phyloP scores from a whole-genome alignment of 2,329 filamentous ascomycete species.

The Metarhizium album region DNA sequence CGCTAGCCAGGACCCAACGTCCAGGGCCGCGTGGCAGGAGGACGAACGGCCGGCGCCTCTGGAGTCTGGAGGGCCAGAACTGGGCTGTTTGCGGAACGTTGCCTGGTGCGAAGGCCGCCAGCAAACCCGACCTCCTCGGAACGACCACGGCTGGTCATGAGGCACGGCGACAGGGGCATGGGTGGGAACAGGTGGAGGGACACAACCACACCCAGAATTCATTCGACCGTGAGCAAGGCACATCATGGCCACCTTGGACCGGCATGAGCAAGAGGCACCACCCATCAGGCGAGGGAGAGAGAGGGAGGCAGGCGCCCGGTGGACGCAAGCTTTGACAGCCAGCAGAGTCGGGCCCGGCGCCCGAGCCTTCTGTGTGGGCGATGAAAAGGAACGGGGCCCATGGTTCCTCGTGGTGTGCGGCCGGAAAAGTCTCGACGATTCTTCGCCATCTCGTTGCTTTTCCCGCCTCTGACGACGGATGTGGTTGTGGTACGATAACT shows the following conservation, averaged over 20 bases:
- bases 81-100: background rate
- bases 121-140: background rate
- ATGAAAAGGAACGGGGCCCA: background rate
- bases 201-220: background rate
- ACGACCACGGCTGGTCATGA: background rate
- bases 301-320: background rate
- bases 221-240: background rate
- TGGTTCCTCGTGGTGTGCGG: background rate
- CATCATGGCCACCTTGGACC: background rate
- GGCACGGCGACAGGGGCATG: background rate
- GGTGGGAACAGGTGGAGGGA: background rate
- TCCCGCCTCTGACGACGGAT: background rate
- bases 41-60: background rate
- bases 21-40: background rate
- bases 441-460: background rate
- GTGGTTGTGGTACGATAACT: background rate
- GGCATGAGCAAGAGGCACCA: background rate
- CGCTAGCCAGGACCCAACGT: background rate
- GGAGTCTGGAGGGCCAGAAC: background rate
- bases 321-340: background rate
- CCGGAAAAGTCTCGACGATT: background rate
- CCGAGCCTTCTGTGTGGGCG: background rate
- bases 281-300: background rate
- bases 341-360: background rate
- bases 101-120: background rate